Evolutionary conservation across 2,329 filamentous ascomycete species (phyloP).

Genomic region (Fusarium musae): DNA sequence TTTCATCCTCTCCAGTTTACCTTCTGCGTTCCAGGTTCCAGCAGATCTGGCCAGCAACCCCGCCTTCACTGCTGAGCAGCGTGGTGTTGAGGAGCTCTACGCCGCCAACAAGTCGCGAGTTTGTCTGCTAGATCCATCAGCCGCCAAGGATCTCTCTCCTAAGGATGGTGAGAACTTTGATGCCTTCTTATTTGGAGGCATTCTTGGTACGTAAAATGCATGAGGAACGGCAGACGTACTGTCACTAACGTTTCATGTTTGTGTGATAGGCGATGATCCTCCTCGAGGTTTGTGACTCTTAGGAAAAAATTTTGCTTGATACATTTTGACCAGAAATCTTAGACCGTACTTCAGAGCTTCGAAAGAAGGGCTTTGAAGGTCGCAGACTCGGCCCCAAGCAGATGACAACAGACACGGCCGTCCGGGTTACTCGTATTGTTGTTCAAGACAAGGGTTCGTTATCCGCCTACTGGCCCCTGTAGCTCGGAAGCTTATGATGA

Average conservation of each 20-base stretch:
- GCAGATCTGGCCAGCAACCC: conserved; percentile 63
- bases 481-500: conserved; percentile 18
- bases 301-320: not conserved
- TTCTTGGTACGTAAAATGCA: conserved; percentile 73
- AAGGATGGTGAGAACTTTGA: conserved; percentile 87
- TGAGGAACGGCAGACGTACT: not conserved
- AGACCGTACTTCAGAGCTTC: conserved; percentile 96
- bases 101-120: conserved; percentile 77
- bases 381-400: conserved; percentile 90
- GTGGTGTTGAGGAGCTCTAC: conserved; percentile 87
- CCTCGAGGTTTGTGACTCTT: conserved; percentile 75
- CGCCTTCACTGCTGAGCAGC: conserved; percentile 76
- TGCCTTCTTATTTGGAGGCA: conserved; percentile 94
- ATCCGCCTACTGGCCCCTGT: not conserved
- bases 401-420: conserved; percentile 98
- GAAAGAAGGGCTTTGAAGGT: conserved; percentile 91
- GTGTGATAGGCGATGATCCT: conserved; percentile 81
- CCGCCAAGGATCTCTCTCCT: conserved; percentile 81
- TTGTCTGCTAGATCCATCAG: conserved; percentile 89
- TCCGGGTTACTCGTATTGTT: conserved; percentile 90
- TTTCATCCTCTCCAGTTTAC: conserved; percentile 87
- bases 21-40: conserved; percentile 73
- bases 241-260: conserved; percentile 31
- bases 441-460: conserved; percentile 81
- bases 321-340: conserved; percentile 20